Conservation (phyloP, 2,329 filamentous ascomycete genomes). For the Sporothrix schenckii region DNA sequence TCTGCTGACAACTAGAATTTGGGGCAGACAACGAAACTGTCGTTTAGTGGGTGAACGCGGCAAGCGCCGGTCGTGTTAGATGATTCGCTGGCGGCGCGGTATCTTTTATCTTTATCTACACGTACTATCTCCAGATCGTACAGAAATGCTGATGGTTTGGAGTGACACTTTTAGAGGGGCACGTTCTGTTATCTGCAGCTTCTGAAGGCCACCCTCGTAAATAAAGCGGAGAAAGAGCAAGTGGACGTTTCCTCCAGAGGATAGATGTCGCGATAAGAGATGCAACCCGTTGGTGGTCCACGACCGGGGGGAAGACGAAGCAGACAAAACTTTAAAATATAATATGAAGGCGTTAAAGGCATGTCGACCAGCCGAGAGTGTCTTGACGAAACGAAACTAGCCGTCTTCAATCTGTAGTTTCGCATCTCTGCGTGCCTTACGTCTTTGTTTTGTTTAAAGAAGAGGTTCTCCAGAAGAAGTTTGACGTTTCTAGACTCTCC, state of each 20-base stretch:
- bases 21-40: neutral
- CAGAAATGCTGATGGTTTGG: neutral
- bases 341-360: neutral
- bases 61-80: slow-evolving; percentile 12
- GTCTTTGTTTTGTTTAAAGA: neutral
- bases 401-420: neutral
- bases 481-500: neutral
- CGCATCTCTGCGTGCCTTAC: neutral
- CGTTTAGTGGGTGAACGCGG: neutral
- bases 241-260: neutral
- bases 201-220: neutral
- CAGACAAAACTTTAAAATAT: neutral
- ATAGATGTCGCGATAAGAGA: slow-evolving; percentile 17
- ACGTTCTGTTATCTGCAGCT: slow-evolving; percentile 9
- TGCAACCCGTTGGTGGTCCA: neutral
- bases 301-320: neutral
- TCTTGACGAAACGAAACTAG: too few relatives aligned
- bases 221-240: neutral
- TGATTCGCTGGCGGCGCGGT: slow-evolving; percentile 10
- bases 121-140: neutral
- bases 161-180: slow-evolving; percentile 13
- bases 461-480: neutral
- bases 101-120: slow-evolving; percentile 22
- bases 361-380: too few relatives aligned
- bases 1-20: slow-evolving; percentile 16